Percentiles rank a stretch among this genome's conserved stretches.
These are phyloP conservation scores for Adiantum capillusveneris DNA, from an alignment of 75 land plant genomes.

Conservation along the genomic window DNA sequence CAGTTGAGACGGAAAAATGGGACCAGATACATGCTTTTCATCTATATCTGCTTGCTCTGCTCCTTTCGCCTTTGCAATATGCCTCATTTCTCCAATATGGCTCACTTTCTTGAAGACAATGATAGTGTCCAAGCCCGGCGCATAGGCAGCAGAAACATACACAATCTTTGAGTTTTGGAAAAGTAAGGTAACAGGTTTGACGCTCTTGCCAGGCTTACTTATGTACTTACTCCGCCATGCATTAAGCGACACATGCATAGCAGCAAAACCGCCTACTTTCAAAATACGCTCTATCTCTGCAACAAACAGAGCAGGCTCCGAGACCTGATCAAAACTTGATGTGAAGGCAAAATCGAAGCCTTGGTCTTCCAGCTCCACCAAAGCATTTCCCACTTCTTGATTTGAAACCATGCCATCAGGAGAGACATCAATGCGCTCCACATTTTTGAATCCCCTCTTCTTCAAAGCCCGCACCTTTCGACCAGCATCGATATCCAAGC, in stretches of 20 bases:
- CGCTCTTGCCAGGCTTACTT: background rate
- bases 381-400: background rate
- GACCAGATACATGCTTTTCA: no score
- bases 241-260: background rate
- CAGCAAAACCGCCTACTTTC: slow-evolving; percentile 10
- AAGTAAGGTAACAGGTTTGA: background rate
- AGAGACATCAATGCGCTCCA: background rate
- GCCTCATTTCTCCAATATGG: no score
- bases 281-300: slow-evolving; percentile 19
- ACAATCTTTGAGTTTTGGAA: background rate
- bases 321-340: slow-evolving; percentile 6
- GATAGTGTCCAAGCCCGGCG: background rate
- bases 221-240: background rate
- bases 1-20: no score
- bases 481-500: slow-evolving; percentile 4
- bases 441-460: slow-evolving; percentile 1
- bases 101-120: background rate
- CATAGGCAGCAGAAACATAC: background rate
- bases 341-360: slow-evolving; percentile 19
- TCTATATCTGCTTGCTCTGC: no score
- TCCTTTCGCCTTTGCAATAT: no score
- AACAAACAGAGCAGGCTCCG: slow-evolving; percentile 9
- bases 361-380: background rate
- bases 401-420: background rate
- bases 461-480: background rate